phyloP scores from a whole-genome alignment of 805 yeast species.

The Kuraishia piskuri region DNA sequence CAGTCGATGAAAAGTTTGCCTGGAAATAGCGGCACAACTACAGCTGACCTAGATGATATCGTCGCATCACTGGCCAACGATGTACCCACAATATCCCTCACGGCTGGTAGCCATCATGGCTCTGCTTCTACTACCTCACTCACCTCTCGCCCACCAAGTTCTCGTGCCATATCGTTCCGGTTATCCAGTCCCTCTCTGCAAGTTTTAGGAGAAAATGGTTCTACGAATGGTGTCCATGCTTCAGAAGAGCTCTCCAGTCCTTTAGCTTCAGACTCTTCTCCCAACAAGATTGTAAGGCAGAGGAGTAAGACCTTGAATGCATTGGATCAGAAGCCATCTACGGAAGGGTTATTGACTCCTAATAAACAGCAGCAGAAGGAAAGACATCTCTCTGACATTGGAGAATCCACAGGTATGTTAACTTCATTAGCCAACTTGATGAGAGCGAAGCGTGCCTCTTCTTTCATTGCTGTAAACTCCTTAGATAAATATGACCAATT shows the following conservation, averaged over 20 bases:
- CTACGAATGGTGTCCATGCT: background rate
- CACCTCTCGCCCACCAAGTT: background rate
- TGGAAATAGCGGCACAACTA: background rate
- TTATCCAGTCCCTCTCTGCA: background rate
- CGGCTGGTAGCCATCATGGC: background rate
- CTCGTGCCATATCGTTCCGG: background rate
- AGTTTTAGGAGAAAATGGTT: background rate
- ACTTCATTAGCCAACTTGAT: conserved; percentile 21
- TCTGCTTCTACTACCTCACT: background rate
- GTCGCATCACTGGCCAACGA: background rate
- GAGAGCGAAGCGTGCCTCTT: conserved; percentile 7
- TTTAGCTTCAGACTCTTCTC: background rate
- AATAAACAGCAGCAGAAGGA: conserved; percentile 9
- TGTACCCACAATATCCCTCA: background rate
- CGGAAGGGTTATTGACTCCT: background rate
- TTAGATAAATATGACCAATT: background rate
- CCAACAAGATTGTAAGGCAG: conserved; percentile 14
- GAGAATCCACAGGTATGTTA: conserved; percentile 15
- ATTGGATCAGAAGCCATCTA: background rate
- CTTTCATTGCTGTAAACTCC: background rate
- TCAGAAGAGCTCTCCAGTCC: background rate
- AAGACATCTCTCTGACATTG: background rate
- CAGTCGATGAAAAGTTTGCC: background rate
- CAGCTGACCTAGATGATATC: background rate
- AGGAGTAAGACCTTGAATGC: conserved; percentile 24